Evolutionary conservation across 2,329 filamentous ascomycete genomes (phyloP).

Genomic region (Hymenoscyphus fructigenus): DNA sequence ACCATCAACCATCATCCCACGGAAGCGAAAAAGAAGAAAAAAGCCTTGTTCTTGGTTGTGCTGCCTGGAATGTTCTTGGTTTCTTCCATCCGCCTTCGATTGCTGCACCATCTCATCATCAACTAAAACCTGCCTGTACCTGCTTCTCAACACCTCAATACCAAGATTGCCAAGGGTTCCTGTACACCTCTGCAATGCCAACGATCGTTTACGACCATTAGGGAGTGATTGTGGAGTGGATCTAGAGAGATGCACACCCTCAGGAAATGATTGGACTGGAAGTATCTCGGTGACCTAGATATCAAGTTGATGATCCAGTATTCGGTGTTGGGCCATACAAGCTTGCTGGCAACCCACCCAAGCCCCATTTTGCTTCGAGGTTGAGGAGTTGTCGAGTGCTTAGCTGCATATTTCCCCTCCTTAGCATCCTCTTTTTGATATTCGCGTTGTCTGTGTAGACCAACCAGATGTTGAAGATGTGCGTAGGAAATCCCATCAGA

Average conservation of each 20-base stretch:
- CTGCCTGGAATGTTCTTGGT: conserved; percentile 11
- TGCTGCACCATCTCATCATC: conserved; percentile 3
- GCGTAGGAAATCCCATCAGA: neutral
- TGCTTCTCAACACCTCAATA: conserved; percentile 12
- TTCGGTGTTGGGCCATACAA: neutral
- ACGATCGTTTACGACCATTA: no score
- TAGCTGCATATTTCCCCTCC: conserved; percentile 8
- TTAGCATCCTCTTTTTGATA: neutral
- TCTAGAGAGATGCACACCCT: neutral
- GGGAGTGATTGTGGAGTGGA: no score
- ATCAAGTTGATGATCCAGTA: neutral
- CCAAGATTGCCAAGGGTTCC: conserved; percentile 6
- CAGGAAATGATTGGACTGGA: neutral
- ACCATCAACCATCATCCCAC: neutral
- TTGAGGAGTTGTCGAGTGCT: neutral
- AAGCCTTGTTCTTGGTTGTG: neutral
- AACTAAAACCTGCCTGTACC: conserved; percentile 1
- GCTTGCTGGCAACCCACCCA: neutral
- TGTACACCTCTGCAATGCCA: conserved; percentile 2
- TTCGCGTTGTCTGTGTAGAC: conserved; percentile 2
- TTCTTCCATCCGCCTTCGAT: conserved; percentile 10
- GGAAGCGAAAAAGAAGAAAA: neutral
- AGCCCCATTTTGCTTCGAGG: neutral
- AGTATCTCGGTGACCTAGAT: neutral
- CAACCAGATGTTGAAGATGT: neutral